phyloP scores from a whole-genome alignment of 208 protist species.

The Crithidia mellificae region DNA sequence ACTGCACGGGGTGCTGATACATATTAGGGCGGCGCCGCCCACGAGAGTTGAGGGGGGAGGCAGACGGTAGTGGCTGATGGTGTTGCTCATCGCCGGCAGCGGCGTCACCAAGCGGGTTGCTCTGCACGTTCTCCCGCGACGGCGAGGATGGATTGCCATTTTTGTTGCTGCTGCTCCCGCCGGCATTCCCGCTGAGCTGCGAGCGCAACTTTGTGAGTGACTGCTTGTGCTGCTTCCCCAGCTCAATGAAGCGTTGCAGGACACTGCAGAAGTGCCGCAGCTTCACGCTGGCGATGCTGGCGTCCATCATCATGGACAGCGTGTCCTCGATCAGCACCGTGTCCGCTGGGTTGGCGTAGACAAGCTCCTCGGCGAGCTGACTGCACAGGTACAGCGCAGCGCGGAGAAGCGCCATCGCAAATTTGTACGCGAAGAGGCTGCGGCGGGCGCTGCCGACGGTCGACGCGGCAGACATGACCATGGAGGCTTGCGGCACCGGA shows the following conservation, averaged over 20 bases:
- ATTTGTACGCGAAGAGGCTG: constrained; percentile 61
- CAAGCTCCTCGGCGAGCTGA: constrained; percentile 64
- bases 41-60: not conserved
- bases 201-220: constrained; percentile 49
- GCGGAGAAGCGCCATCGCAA: constrained; percentile 70
- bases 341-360: constrained; percentile 62
- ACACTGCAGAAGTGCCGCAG: constrained; percentile 74
- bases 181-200: constrained; percentile 33
- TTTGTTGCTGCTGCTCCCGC: constrained; percentile 1
- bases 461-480: not conserved
- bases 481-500: not conserved
- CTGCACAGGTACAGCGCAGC: constrained; percentile 68
- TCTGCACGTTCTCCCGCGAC: not conserved
- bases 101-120: constrained; percentile 7
- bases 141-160: too few species aligned
- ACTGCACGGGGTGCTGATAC: constrained; percentile 71
- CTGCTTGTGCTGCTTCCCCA: constrained; percentile 23
- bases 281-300: constrained; percentile 74
- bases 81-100: not conserved
- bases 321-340: constrained; percentile 86
- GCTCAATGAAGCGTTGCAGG: constrained; percentile 32
- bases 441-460: constrained; percentile 11
- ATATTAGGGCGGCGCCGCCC: constrained; percentile 4
- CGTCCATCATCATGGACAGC: constrained; percentile 89
- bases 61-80: not conserved